These are phyloP conservation scores for Trichopus zeylanicus DNA, from an alignment of 116 monocot genomes.

Conservation along the genomic window DNA sequence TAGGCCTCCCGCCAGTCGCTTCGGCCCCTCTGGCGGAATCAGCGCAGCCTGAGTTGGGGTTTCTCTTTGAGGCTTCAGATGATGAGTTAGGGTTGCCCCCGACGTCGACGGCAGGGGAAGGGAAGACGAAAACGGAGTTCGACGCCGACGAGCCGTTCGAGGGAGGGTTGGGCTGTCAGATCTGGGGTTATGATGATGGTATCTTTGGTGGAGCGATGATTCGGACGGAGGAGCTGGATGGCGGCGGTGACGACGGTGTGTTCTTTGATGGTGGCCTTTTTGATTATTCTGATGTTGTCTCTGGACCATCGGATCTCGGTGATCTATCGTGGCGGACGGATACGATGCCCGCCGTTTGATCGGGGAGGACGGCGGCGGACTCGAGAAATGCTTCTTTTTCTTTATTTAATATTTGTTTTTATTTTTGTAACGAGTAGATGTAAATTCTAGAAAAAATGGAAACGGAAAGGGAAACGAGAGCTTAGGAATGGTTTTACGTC, in stretches of 20 bases:
- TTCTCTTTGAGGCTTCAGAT: constrained; percentile 72
- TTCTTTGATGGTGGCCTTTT: constrained; percentile 11
- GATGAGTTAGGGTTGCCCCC: constrained; percentile 88
- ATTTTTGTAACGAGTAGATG: background rate
- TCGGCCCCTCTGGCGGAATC: background rate
- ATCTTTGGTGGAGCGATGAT: background rate
- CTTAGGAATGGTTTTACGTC: too few species aligned
- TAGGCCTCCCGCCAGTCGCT: background rate
- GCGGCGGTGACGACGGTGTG: background rate
- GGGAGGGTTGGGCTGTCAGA: constrained; percentile 2
- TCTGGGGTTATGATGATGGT: constrained; percentile 18
- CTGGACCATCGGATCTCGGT: constrained; percentile 16
- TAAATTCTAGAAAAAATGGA: too few species aligned
- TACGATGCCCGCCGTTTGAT: constrained; percentile 25
- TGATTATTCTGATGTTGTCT: constrained; percentile 11
- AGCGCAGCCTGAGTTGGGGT: constrained; percentile 39
- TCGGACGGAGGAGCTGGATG: background rate
- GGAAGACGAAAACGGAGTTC: background rate
- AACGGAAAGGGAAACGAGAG: too few species aligned
- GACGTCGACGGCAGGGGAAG: constrained; percentile 10
- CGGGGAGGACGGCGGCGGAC: constrained; percentile 1
- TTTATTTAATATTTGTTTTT: background rate
- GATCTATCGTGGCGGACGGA: constrained; percentile 21
- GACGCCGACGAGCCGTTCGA: background rate
- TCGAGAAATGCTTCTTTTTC: background rate